These are phyloP conservation scores for Paraconiothyrium sp. DNA, from an alignment of 2,329 filamentous ascomycete species.

Conservation along the genomic window DNA sequence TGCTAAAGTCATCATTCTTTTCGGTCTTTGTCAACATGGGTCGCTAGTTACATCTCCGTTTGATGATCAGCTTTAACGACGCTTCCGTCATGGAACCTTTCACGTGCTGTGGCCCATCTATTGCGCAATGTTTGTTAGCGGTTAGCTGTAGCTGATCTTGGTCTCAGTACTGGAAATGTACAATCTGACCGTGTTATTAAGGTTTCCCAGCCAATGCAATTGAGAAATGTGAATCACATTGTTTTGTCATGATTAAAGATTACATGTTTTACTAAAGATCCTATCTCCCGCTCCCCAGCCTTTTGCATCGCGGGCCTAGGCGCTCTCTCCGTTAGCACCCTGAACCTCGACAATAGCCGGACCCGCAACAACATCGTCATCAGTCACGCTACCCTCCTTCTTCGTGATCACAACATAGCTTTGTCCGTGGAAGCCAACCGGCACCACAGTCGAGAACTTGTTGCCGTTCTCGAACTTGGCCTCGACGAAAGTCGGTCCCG, in stretches of 20 bases:
- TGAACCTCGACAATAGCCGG: constrained; percentile 37
- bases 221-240: background rate
- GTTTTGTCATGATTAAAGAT: background rate
- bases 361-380: constrained; percentile 52
- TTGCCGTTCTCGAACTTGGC: constrained; percentile 33
- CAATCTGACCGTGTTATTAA: too few species aligned
- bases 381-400: constrained; percentile 48
- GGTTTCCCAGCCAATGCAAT: too few species aligned
- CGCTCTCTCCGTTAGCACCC: constrained; percentile 16
- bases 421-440: constrained; percentile 48
- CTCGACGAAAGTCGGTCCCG: constrained; percentile 46
- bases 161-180: too few species aligned
- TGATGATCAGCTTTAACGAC: too few species aligned
- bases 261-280: background rate
- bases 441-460: constrained; percentile 37
- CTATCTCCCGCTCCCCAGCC: background rate
- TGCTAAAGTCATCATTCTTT: background rate
- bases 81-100: background rate
- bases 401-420: constrained; percentile 54
- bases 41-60: too few species aligned
- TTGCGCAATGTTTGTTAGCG: background rate
- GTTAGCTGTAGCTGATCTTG: too few species aligned
- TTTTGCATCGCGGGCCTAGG: background rate
- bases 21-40: background rate
- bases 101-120: background rate